A percentile compares a stretch with the other conserved stretches of the same genome.
These are phyloP conservation scores for Fraxinus albicans DNA, from an alignment of 305 asterid species.

Conservation along the genomic window DNA sequence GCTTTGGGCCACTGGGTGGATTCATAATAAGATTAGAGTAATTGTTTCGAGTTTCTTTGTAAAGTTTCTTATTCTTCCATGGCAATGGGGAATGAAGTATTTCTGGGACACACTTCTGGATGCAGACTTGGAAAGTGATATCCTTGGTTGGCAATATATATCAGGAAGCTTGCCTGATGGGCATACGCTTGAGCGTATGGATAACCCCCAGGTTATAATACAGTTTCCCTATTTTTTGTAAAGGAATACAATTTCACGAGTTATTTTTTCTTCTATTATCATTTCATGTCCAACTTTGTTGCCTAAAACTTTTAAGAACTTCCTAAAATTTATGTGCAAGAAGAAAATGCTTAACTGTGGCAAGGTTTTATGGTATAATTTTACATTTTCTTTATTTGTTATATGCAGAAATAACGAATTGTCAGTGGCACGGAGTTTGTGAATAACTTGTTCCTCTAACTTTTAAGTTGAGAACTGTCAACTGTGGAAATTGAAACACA, in stretches of 20 bases:
- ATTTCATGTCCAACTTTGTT: background rate
- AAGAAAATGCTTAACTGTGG: background rate
- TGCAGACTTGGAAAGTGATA: slow-evolving; percentile 87
- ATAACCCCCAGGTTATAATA: slow-evolving; percentile 73
- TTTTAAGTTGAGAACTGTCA: background rate
- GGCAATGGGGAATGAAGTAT: slow-evolving; percentile 99
- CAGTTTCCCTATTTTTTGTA: background rate
- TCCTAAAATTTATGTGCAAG: background rate
- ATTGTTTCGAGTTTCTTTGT: slow-evolving; percentile 85
- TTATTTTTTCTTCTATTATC: background rate
- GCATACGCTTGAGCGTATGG: slow-evolving; percentile 86
- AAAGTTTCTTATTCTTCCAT: slow-evolving; percentile 79
- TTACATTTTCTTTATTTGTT: background rate
- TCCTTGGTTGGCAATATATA: slow-evolving; percentile 94
- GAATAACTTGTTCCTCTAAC: background rate
- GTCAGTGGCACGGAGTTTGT: background rate
- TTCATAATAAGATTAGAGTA: slow-evolving; percentile 77
- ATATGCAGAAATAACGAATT: background rate
- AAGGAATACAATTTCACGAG: background rate
- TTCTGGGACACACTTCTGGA: slow-evolving; percentile 97
- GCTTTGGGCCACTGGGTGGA: slow-evolving; percentile 98
- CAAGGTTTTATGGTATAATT: background rate
- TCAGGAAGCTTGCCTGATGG: slow-evolving; percentile 96
- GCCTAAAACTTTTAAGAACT: background rate
- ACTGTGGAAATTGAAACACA: background rate